Evolutionary conservation across 768 basidiomycete species (phyloP).

Genomic region (Pleurotus cornucopiae): DNA sequence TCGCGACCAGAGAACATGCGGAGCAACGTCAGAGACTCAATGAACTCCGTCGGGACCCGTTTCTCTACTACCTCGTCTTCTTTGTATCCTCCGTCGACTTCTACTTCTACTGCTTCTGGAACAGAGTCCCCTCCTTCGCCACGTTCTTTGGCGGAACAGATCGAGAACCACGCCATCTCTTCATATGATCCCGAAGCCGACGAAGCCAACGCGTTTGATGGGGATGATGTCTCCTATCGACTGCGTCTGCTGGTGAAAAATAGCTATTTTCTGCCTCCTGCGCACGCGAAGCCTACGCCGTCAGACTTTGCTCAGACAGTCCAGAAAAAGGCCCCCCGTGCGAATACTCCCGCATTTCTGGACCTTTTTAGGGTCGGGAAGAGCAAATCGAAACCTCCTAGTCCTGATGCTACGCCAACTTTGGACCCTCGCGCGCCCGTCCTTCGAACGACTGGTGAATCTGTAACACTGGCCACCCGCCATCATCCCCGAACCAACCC

Average conservation of each 20-base stretch:
- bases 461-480: constrained; percentile 44
- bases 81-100: constrained; percentile 71
- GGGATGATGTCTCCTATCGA: constrained; percentile 83
- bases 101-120: constrained; percentile 58
- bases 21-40: constrained; percentile 32
- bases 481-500: constrained; percentile 33
- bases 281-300: constrained; percentile 76
- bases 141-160: constrained; percentile 44
- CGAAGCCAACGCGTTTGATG: constrained; percentile 44
- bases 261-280: constrained; percentile 85
- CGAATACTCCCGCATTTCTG: constrained; percentile 53
- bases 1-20: constrained; percentile 43
- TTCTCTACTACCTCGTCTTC: constrained; percentile 71
- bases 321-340: constrained; percentile 36
- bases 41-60: constrained; percentile 57
- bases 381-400: constrained; percentile 60
- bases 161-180: constrained; percentile 38
- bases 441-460: constrained; percentile 64
- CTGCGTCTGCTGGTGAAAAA: constrained; percentile 82
- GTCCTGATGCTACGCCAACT: constrained; percentile 32
- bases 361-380: constrained; percentile 70
- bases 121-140: constrained; percentile 67
- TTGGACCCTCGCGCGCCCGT: constrained; percentile 39
- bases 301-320: constrained; percentile 50
- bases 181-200: constrained; percentile 45